phyloP scores from a whole-genome alignment of 768 basidiomycete species.

The Mycena capillaripes region DNA sequence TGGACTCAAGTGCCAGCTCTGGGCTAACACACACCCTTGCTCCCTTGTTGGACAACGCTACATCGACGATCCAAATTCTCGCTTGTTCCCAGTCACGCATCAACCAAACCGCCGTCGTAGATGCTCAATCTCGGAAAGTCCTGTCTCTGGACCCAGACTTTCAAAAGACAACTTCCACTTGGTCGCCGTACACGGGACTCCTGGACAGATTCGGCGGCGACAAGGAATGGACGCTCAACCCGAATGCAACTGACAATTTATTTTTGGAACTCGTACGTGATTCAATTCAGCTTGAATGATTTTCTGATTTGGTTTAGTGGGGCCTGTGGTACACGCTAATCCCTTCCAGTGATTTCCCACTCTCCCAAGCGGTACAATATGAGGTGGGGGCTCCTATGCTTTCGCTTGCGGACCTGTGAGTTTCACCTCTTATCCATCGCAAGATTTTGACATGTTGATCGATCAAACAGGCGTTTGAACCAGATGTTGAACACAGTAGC shows the following conservation, averaged over 20 bases:
- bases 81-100: not conserved
- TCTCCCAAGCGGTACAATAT: not conserved
- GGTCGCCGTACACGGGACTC: slow-evolving; percentile 8
- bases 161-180: not conserved
- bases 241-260: not conserved
- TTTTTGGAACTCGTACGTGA: not conserved
- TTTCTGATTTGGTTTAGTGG: slow-evolving; percentile 3
- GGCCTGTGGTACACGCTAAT: not conserved
- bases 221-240: too few relatives aligned
- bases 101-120: slow-evolving; percentile 1
- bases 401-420: slow-evolving; percentile 1
- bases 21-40: not conserved
- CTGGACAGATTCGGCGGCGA: not conserved
- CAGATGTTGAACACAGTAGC: not conserved
- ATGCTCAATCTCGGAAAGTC: not conserved
- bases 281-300: too few relatives aligned
- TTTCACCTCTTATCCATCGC: not conserved
- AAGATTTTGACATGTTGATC: not conserved
- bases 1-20: not conserved
- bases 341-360: not conserved
- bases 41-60: not conserved
- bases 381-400: not conserved
- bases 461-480: not conserved
- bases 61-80: not conserved
- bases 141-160: not conserved